Conservation (phyloP, 129 eudicot genomes). For the Centrapalus pauciflorus region DNA sequence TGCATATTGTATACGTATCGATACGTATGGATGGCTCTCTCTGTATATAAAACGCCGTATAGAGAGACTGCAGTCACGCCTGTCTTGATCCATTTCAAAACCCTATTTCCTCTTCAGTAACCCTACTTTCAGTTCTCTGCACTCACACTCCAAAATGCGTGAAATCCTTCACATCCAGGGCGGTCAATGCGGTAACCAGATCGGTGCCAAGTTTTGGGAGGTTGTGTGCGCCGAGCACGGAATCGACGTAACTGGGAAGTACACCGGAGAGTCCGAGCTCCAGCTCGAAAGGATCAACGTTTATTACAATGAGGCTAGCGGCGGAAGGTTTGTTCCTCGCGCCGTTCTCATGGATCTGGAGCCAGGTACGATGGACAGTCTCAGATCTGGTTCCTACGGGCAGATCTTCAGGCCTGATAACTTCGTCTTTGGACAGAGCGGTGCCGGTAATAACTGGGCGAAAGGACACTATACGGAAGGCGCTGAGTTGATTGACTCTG, state of each 20-base stretch:
- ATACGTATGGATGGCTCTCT: conserved; percentile 6
- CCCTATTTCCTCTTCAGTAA: conserved; percentile 8
- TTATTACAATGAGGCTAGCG: conserved; percentile 53
- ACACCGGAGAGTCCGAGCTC: conserved; percentile 45
- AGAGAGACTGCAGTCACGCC: conserved; percentile 9
- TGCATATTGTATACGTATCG: conserved; percentile 1
- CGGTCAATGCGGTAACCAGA: conserved; percentile 61
- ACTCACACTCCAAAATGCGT: conserved; percentile 36
- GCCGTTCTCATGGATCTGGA: conserved; percentile 69
- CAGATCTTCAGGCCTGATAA: conserved; percentile 48
- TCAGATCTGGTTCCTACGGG: conserved; percentile 43
- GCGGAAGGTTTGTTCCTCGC: conserved; percentile 48
- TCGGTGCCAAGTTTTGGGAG: too few species aligned
- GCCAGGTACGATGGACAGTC: conserved; percentile 65
- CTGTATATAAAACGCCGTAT: conserved; percentile 14
- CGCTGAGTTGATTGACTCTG: conserved; percentile 58
- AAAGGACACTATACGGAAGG: conserved; percentile 63
- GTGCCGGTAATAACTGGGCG: conserved; percentile 64
- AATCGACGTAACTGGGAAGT: conserved; percentile 39
- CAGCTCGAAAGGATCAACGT: conserved; percentile 59
- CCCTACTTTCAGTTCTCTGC: conserved; percentile 23
- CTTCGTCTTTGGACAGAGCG: conserved; percentile 49
- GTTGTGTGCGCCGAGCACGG: conserved; percentile 49
- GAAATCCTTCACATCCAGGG: conserved; percentile 63
- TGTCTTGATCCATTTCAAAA: background rate